A percentile compares a stretch with the other conserved stretches of the same genome.
phyloP scores from a whole-genome alignment of 75 land plant genomes.

The Ceratopteris richardii region DNA sequence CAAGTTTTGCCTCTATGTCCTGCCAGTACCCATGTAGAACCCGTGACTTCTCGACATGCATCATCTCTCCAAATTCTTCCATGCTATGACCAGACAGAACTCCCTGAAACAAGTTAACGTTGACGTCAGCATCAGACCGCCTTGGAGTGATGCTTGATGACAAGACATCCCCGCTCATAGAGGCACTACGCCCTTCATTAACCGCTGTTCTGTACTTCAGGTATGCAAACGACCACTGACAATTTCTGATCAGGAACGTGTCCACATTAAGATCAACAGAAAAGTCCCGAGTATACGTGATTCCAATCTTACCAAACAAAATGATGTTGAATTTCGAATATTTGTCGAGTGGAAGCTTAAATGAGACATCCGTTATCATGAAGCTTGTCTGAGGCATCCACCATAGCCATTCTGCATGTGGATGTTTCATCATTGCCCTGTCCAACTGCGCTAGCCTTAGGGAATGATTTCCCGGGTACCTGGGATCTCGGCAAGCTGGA shows the following conservation, averaged over 20 bases:
- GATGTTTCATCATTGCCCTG: conserved; percentile 53
- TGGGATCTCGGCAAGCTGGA: conserved; percentile 63
- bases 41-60: no score
- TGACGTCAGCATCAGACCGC: no score
- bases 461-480: conserved; percentile 44
- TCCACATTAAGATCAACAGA: conserved; percentile 84
- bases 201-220: conserved; percentile 24
- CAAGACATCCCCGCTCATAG: no score
- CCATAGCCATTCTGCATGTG: conserved; percentile 69
- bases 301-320: conserved; percentile 80
- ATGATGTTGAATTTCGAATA: conserved; percentile 62
- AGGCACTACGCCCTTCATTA: no score
- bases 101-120: no score
- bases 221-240: conserved; percentile 84
- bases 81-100: no score
- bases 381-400: conserved; percentile 84
- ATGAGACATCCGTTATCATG: conserved; percentile 79
- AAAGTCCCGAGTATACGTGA: conserved; percentile 61
- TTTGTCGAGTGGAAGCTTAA: conserved; percentile 72
- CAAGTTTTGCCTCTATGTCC: no score
- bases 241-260: conserved; percentile 67
- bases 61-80: no score
- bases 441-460: conserved; percentile 62
- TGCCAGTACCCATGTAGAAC: no score
- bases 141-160: no score